These are phyloP conservation scores for Stemphylium vesicarium DNA, from an alignment of 2,329 filamentous ascomycete genomes.

Conservation along the genomic window DNA sequence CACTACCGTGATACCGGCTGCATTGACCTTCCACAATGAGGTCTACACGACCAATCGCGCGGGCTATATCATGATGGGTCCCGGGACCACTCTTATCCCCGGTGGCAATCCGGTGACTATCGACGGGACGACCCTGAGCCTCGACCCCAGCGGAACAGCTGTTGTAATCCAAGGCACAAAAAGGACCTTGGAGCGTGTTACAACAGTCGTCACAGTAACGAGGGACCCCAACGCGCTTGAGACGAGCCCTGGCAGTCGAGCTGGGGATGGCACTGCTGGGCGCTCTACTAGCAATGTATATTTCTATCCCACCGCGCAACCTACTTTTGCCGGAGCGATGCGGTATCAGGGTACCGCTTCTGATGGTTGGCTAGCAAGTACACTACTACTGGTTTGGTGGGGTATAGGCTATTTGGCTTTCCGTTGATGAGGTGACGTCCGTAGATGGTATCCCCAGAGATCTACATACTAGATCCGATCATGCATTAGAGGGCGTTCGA, in stretches of 20 bases:
- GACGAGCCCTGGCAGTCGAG: background rate
- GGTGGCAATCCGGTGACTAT: conserved; percentile 47
- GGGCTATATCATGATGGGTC: conserved; percentile 51
- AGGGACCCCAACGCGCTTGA: conserved; percentile 1
- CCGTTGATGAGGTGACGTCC: conserved; percentile 16
- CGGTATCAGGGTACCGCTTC: background rate
- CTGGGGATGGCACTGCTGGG: conserved; percentile 5
- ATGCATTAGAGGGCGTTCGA: conserved; percentile 18
- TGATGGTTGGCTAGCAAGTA: conserved; percentile 18
- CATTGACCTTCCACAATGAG: conserved; percentile 45
- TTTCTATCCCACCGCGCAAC: conserved; percentile 14
- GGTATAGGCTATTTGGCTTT: conserved; percentile 23
- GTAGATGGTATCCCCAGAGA: background rate
- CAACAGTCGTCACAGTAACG: conserved; percentile 29
- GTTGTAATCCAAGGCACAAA: conserved; percentile 35
- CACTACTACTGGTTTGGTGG: conserved; percentile 21
- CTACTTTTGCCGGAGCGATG: conserved; percentile 6
- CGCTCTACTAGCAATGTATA: background rate
- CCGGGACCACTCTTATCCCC: conserved; percentile 45
- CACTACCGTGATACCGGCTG: conserved; percentile 32
- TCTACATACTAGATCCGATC: conserved; percentile 12
- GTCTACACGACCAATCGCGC: conserved; percentile 53
- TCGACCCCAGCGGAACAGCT: conserved; percentile 36
- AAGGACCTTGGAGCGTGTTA: conserved; percentile 27
- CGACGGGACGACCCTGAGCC: conserved; percentile 41